Evolutionary conservation across 495 filamentous ascomycete species (phyloP), one percentile per base, ranked within the genome.

Genomic region (Neurospora hispaniola): DNA sequence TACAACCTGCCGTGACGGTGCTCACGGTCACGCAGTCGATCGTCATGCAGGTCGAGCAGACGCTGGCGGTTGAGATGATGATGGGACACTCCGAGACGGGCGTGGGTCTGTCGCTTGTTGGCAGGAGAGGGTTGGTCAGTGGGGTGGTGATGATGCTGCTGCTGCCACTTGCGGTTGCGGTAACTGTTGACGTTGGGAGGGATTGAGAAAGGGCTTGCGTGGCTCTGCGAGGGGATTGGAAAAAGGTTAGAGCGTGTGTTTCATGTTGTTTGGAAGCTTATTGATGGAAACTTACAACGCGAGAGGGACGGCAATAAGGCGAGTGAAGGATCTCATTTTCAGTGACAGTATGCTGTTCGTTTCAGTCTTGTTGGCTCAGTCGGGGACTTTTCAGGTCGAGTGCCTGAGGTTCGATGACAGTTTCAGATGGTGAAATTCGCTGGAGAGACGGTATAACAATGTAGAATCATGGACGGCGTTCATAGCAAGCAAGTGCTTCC

Each of bases 41-140:
- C 1, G 77, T 78, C 42, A 77, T 27, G 68, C 79, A 80, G 9
- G 79, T 76, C 23, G 20, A 68, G 76, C 79, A 80, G 70, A 80
- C 70, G 48, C 46, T 66, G 23, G 72, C 75, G 6, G 78, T 78
- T 8, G 73, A 76, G 18, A 76, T 70, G 12, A 78, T 75, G 42
- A 77, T 75, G 0, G 78, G 71, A 66, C 78, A 80, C 16, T 74
- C 74, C 12, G 75, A 76, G 16, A 74, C 76, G 5, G 23, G 54
- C 7, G 12, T 66, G 5, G 54, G 54, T 14, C 23, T 18, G 48
- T 59, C 48, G 48, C 31, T 66, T 27, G 31, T 16, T 2, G 54
- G 1, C 14, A 66, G 54, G 27, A 66, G 54, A 35, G 54, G 54
- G 27, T 66, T 66, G 54, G 54, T 66, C 6, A 66, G 54, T 8